These are phyloP conservation scores for Lentinula boryana DNA, from an alignment of 768 basidiomycete genomes.

Conservation along the genomic window DNA sequence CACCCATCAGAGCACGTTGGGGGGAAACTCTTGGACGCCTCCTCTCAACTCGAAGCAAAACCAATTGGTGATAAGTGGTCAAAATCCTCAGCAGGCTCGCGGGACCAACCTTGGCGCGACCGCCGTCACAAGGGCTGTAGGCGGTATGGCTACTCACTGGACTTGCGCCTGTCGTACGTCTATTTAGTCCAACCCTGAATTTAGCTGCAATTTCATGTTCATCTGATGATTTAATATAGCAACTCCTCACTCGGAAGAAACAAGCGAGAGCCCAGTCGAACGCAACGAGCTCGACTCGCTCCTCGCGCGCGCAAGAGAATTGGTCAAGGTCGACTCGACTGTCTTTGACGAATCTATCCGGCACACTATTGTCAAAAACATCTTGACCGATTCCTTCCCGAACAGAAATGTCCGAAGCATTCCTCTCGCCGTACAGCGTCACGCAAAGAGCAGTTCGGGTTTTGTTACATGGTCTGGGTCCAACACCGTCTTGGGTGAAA, in stretches of 20 bases:
- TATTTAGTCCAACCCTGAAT: neutral
- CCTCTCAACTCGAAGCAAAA: neutral
- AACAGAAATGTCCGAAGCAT: neutral
- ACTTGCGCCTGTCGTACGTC: neutral
- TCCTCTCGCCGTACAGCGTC: slow-evolving; percentile 3
- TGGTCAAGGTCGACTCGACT: neutral
- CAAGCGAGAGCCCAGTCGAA: neutral
- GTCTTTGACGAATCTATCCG: slow-evolving; percentile 4
- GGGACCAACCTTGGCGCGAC: neutral
- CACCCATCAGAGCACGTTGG: neutral
- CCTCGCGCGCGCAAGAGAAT: neutral
- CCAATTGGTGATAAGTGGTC: neutral
- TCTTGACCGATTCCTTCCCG: neutral
- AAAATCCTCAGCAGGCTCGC: neutral
- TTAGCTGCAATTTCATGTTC: neutral
- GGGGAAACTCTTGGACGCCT: neutral
- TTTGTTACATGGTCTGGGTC: slow-evolving; percentile 7
- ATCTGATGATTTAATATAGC: neutral
- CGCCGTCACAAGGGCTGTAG: slow-evolving; percentile 3
- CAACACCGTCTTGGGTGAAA: slow-evolving; percentile 3
- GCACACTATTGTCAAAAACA: slow-evolving; percentile 4
- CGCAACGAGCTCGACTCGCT: neutral
- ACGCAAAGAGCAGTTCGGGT: neutral
- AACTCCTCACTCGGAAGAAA: neutral
- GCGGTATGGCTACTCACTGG: slow-evolving; percentile 9